These are phyloP conservation scores for Blastobotrys arbuscula DNA, from an alignment of 1,139 yeast species.

Conservation along the genomic window DNA sequence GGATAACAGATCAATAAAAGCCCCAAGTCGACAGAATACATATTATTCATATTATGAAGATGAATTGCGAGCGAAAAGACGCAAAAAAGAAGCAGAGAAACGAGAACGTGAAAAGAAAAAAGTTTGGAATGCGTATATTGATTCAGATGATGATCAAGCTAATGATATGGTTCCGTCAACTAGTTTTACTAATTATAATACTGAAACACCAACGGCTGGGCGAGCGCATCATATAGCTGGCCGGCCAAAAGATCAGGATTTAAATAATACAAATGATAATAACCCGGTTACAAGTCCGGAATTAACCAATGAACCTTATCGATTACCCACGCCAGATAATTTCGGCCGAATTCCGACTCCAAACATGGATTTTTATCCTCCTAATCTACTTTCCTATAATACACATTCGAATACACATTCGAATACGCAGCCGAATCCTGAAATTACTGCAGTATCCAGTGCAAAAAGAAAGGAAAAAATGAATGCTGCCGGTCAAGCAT, in stretches of 20 bases:
- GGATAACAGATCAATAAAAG: neutral
- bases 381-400: neutral
- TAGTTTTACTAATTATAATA: neutral
- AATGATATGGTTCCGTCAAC: slow-evolving; percentile 13
- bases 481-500: neutral
- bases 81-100: slow-evolving; percentile 15
- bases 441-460: neutral
- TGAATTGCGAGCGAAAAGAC: slow-evolving; percentile 15
- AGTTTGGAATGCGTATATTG: slow-evolving; percentile 23
- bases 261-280: neutral
- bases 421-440: neutral
- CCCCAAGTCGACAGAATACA: neutral
- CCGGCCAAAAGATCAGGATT: neutral
- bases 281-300: neutral
- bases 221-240: slow-evolving; percentile 2
- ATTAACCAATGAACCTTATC: neutral
- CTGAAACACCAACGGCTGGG: neutral
- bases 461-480: neutral
- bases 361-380: neutral
- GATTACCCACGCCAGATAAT: slow-evolving; percentile 2
- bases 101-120: slow-evolving; percentile 12
- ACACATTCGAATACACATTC: neutral
- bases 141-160: slow-evolving; percentile 21
- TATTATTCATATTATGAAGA: slow-evolving; percentile 19
- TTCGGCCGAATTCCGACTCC: neutral